Conservation (phyloP, 257 asterid species). For the Jacaranda copaia region DNA sequence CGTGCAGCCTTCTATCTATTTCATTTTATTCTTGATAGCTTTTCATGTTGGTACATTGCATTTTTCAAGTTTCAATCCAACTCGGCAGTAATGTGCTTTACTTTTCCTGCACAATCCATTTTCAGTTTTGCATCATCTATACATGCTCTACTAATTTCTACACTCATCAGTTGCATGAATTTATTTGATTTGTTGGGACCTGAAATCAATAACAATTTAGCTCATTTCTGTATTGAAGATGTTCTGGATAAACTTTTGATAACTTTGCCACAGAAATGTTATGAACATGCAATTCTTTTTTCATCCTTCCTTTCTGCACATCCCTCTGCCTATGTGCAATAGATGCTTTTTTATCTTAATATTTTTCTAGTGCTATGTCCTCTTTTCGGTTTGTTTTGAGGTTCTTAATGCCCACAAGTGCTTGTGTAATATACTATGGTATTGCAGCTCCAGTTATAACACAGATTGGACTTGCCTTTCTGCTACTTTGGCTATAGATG, state of each 20-base stretch:
- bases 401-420: not conserved
- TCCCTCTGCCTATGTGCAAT: not conserved
- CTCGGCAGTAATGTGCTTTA: constrained; percentile 7
- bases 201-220: not conserved
- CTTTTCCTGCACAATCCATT: constrained; percentile 6
- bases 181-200: not conserved
- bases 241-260: not conserved
- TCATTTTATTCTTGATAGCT: constrained; percentile 13
- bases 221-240: not conserved
- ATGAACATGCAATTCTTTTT: not conserved
- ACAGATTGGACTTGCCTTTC: not conserved
- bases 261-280: not conserved
- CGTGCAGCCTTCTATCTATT: constrained; percentile 33
- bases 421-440: not conserved
- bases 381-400: not conserved
- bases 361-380: not conserved
- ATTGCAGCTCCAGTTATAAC: not conserved
- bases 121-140: constrained; percentile 23
- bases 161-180: not conserved
- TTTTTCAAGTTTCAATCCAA: constrained; percentile 15
- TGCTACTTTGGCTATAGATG: not conserved
- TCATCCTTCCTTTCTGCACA: not conserved
- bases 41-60: not conserved
- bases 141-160: not conserved
- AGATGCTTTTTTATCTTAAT: not conserved